Evolutionary conservation across 257 asterid genomes (phyloP).

Genomic region (Solanum piurae): DNA sequence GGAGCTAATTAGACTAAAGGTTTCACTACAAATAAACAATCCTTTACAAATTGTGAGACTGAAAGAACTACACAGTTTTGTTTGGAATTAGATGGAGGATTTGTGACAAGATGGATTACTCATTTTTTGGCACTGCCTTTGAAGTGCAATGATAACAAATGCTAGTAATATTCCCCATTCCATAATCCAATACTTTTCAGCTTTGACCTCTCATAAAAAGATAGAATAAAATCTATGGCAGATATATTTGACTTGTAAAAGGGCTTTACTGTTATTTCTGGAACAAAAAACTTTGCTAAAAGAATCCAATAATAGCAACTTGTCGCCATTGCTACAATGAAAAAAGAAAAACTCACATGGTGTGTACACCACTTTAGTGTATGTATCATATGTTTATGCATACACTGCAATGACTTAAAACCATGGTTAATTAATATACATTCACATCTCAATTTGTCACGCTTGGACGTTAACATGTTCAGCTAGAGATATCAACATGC

Average conservation of each 20-base stretch:
- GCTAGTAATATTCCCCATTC: not conserved
- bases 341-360: not conserved
- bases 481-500: not conserved
- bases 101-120: too few species aligned
- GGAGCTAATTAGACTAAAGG: too few species aligned
- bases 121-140: too few species aligned
- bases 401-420: not conserved
- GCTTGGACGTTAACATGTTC: not conserved
- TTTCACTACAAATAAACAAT: too few species aligned
- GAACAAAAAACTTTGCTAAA: not conserved
- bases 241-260: slow-evolving; percentile 3
- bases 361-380: not conserved
- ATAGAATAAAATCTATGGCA: not conserved
- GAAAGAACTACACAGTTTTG: too few species aligned
- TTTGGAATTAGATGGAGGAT: too few species aligned
- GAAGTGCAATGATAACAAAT: not conserved
- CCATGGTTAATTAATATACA: not conserved
- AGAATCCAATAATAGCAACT: not conserved
- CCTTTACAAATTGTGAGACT: too few species aligned
- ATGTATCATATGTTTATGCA: not conserved
- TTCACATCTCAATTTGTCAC: not conserved
- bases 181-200: not conserved
- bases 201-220: slow-evolving; percentile 12
- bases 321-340: not conserved
- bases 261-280: not conserved